Conservation (phyloP, 2,329 filamentous ascomycete genomes). For the Colletotrichum lupini region DNA sequence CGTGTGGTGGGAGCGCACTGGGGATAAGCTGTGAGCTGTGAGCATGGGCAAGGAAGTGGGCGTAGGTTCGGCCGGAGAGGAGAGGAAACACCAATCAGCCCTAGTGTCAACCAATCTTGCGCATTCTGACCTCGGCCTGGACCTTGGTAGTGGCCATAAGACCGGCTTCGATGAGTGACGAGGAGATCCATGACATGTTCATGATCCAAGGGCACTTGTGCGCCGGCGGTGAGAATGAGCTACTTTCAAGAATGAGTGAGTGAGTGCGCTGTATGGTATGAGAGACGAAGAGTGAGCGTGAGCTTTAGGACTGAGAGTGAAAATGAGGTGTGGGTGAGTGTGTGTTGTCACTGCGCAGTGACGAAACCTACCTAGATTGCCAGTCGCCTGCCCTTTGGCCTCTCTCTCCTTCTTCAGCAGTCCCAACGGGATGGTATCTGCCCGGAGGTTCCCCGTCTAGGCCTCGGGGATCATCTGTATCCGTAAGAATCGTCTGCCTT, state of each 20-base stretch:
- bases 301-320: slow-evolving; percentile 4
- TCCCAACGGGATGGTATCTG: slow-evolving; percentile 21
- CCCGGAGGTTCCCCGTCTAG: slow-evolving; percentile 3
- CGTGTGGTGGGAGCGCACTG: background rate
- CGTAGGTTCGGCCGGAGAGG: slow-evolving; percentile 4
- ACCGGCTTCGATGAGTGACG: background rate
- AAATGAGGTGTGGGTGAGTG: slow-evolving; percentile 24
- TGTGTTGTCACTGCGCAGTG: slow-evolving; percentile 35
- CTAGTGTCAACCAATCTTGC: background rate
- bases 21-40: background rate
- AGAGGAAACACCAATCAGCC: slow-evolving; percentile 3
- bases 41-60: slow-evolving; percentile 20
- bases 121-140: slow-evolving; percentile 1
- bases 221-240: background rate
- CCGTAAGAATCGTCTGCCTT: background rate
- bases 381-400: slow-evolving; percentile 19
- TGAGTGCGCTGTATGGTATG: background rate
- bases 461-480: background rate
- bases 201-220: background rate
- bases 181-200: background rate
- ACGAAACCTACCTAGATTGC: slow-evolving; percentile 22
- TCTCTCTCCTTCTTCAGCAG: slow-evolving; percentile 27
- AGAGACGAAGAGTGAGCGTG: background rate
- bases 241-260: background rate
- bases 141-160: background rate